Base-by-base conservation (phyloP, 108 stramenopile species). In the Pseudonitzschia multistriata region DNA sequence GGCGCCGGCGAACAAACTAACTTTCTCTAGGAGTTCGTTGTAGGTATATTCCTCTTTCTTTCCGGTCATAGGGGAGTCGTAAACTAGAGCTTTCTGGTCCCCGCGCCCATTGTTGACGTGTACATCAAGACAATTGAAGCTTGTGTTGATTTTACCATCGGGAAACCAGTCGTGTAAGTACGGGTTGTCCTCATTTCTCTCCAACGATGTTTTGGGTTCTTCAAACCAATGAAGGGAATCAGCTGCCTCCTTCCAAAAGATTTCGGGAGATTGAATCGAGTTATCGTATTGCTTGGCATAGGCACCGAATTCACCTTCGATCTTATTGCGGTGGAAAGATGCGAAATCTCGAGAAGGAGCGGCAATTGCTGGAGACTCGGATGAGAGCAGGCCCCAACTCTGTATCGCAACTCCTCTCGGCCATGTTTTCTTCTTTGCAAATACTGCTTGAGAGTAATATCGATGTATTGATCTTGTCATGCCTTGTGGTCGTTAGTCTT, bases 111-210 rank as follows among this genome's bases (percentile, higher is more conserved):
- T 54, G 0, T 71, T 42, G 0, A 89, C 83, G 56, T 89, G 88
- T 2, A 85, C 74, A 62, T 92, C 91, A 15, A 89, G 63, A 53
- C 83, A 83, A 59, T 88, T 92, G 82, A 88, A 85, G 70, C 81
- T 74, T 3, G 81, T 83, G 66, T 93, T 89, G 54, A 85, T 59
- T 6, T 68, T 67, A 5, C 88, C 91, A 53, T 80, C 81, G 17
- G 72, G 29, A 42, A 87, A 87, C 85, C 85, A 84, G 42, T 57
- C 42, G 40, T 69, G 67, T 6, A 68, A 60, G 14, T 66, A 14
- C 6, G 66, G 62, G 6, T 76, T 68, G 66, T 49, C 22, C 17
- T 59, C 34, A 24, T 73, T 39, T 45, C 68, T 47, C 15, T 40
- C 11, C 55, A 81, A 2, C 31, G 77, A 60, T 1, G 47, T 74